These are phyloP conservation scores for Gillenia trifoliata DNA, from an alignment of 306 rosid species.

Conservation along the genomic window DNA sequence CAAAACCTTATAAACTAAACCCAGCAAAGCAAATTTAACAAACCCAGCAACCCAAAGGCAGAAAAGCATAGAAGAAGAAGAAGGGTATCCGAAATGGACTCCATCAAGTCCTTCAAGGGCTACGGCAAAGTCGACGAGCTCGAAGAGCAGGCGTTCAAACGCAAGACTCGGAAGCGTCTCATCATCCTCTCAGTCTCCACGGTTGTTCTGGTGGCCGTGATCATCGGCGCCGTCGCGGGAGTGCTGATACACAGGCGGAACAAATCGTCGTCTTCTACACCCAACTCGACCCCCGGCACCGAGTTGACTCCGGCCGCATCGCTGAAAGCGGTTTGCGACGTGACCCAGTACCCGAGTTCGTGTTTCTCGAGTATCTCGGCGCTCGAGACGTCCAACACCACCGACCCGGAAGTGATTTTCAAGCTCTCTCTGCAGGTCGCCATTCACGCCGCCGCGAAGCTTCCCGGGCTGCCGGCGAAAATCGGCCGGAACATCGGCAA, in stretches of 20 bases:
- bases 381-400: slow-evolving; percentile 45
- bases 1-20: not conserved
- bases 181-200: slow-evolving; percentile 39
- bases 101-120: slow-evolving; percentile 75
- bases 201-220: slow-evolving; percentile 31
- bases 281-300: slow-evolving; percentile 24
- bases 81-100: slow-evolving; percentile 37
- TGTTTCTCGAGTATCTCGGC: slow-evolving; percentile 61
- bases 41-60: not conserved
- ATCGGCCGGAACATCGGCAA: slow-evolving; percentile 13
- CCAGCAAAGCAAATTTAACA: not conserved
- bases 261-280: slow-evolving; percentile 30
- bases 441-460: slow-evolving; percentile 45
- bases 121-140: slow-evolving; percentile 76
- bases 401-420: slow-evolving; percentile 62
- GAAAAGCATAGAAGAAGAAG: not conserved
- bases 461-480: slow-evolving; percentile 17
- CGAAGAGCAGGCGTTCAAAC: slow-evolving; percentile 54
- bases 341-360: slow-evolving; percentile 69
- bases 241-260: slow-evolving; percentile 43
- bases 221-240: slow-evolving; percentile 53
- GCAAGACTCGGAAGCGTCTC: slow-evolving; percentile 57
- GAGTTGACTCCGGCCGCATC: slow-evolving; percentile 60
- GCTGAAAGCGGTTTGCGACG: slow-evolving; percentile 56
- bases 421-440: slow-evolving; percentile 77